These are phyloP conservation scores for Monosporascus sp. DNA, from an alignment of 2,329 filamentous ascomycete species.

Conservation along the genomic window DNA sequence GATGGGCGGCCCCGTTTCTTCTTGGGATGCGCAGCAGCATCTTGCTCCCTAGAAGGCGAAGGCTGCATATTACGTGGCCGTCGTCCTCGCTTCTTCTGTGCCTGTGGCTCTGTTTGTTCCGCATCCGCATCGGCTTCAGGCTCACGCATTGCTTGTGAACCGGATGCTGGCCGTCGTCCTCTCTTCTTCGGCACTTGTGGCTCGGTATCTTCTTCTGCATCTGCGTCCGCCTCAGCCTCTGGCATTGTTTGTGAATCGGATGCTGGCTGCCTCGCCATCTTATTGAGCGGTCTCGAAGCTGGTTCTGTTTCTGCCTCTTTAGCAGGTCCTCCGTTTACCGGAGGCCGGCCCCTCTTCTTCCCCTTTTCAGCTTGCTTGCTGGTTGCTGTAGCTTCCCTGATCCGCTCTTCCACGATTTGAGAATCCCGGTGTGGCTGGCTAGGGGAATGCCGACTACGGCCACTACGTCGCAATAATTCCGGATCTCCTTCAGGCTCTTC, in stretches of 20 bases:
- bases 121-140: constrained; percentile 1
- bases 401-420: not conserved
- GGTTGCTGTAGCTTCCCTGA: not conserved
- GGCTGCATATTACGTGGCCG: constrained; percentile 19
- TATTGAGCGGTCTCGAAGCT: not conserved
- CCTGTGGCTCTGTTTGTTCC: constrained; percentile 9
- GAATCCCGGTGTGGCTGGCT: not conserved
- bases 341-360: constrained; percentile 8
- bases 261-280: constrained; percentile 4
- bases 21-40: not conserved
- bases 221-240: constrained; percentile 1
- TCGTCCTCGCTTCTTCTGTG: constrained; percentile 18
- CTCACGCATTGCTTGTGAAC: not conserved
- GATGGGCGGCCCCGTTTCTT: not conserved
- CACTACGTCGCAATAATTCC: not conserved
- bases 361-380: constrained; percentile 3
- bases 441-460: not conserved
- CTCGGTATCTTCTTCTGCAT: constrained; percentile 8
- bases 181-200: constrained; percentile 15
- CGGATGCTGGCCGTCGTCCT: constrained; percentile 8
- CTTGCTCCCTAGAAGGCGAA: not conserved
- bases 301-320: not conserved
- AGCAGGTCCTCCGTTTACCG: constrained; percentile 1
- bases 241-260: not conserved
- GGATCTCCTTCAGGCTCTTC: not conserved